Evolutionary conservation across 176 grass and related monocot genomes (phyloP).

Genomic region (Tillandsia fasciculata): DNA sequence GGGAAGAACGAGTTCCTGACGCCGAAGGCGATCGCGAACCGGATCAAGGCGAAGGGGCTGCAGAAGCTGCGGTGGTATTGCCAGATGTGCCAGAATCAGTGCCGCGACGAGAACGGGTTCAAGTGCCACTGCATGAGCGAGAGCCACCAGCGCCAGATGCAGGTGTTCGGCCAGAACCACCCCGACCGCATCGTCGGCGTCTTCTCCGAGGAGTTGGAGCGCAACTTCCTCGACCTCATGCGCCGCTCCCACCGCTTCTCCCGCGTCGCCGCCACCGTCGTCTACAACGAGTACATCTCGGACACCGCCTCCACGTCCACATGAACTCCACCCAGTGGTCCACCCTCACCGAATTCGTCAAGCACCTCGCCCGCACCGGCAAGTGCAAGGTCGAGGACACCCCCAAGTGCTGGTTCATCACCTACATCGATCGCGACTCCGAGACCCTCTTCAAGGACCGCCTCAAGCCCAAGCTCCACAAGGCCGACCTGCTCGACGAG

Average conservation of each 20-base stretch:
- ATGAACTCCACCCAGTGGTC: conserved; percentile 82
- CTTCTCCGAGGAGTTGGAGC: conserved; percentile 79
- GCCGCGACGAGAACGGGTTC: conserved; percentile 85
- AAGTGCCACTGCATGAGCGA: conserved; percentile 96
- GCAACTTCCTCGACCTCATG: conserved; percentile 42
- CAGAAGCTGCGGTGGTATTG: conserved; percentile 97
- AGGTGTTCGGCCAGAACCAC: conserved; percentile 74
- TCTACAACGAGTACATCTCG: conserved; percentile 78
- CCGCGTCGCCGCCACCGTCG: conserved; percentile 73
- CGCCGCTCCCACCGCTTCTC: conserved; percentile 75
- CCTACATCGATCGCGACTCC: conserved; percentile 79
- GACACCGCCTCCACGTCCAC: conserved; percentile 66
- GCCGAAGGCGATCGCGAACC: conserved; percentile 76
- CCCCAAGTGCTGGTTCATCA: conserved; percentile 92
- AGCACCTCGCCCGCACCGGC: conserved; percentile 54
- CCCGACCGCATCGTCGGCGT: conserved; percentile 52
- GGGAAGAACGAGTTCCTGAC: conserved; percentile 85
- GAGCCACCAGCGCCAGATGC: conserved; percentile 95
- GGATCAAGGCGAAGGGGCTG: conserved; percentile 87
- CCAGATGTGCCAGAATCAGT: conserved; percentile 99
- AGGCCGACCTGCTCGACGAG: conserved; percentile 61
- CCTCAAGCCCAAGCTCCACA: conserved; percentile 70
- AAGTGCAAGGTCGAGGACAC: conserved; percentile 91
- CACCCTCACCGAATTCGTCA: conserved; percentile 75
- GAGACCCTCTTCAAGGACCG: conserved; percentile 71